Base-by-base conservation (phyloP, 164 flowering plant genomes). In the Sedum album region DNA sequence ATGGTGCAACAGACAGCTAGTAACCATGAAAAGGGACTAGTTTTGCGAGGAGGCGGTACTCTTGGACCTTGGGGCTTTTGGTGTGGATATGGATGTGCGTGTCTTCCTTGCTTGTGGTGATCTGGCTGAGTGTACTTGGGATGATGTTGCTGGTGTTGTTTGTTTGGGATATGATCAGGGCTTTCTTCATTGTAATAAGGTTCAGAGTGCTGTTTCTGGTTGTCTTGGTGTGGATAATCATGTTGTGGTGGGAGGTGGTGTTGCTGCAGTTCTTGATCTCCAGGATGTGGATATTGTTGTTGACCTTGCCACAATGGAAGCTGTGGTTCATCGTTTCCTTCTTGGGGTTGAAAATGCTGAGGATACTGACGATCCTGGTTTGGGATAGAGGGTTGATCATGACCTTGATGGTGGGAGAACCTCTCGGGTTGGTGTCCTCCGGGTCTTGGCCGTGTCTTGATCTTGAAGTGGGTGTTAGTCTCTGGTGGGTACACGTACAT, bases 1-100 rank as follows among this genome's bases (percentile, higher is more conserved):
- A 55, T 11, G 31, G 61, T 55, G 31, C 61, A 55, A 31, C 61
- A 55, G 31, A 55, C 1, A 31, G 61, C 61, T 55, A 55, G 31
- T 11, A 55, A 26, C 61, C 61, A 55, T 55, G 61, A 9, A 9
- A 63, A 13, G 66, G 38, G 74, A 83, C 60, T 74, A 73, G n/a
- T 77, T 76, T 55, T 26, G 61, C 61, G 61, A 25, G 31, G 31
- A 55, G 61, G 31, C 26, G 61, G 61, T 2, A 55, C 61, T 55
- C 61, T 26, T 26, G 61, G 61, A 26, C 61, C 61, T 55, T 55
- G 61, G 3, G 60, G 30, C 60, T 53, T 53, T 1, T 23, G 60
- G 21, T 23, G 60, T 3, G 5, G 53, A 3, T 4, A 8, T 23
- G 30, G 30, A 23, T 53, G 60, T 53, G 60, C 13, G 23, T 23